A percentile compares a stretch with the other conserved stretches of the same genome.
These are phyloP conservation scores for Pyrenophora teres DNA, from an alignment of 2,329 filamentous ascomycete species.

Conservation along the genomic window DNA sequence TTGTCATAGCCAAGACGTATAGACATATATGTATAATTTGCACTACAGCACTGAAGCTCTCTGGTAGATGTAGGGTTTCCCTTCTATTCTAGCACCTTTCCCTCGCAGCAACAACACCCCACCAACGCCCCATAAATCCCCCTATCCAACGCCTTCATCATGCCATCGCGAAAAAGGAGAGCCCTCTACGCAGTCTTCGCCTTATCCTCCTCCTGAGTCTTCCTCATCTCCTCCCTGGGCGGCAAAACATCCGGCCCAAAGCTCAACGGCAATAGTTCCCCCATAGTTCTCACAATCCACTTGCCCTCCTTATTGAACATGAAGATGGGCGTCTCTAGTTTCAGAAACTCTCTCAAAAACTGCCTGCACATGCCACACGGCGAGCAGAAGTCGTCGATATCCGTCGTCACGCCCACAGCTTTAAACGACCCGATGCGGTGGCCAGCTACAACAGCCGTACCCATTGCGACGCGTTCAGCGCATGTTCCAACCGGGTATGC, in stretches of 20 bases:
- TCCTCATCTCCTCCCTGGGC: conserved; percentile 40
- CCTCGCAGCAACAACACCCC: neutral
- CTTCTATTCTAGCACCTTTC: neutral
- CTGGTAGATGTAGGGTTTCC: neutral
- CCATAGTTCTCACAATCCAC: conserved; percentile 71
- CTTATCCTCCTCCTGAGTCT: conserved; percentile 32
- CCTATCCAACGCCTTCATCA: neutral
- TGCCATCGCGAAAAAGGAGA: neutral
- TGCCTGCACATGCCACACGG: conserved; percentile 98
- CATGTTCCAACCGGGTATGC: conserved; percentile 94
- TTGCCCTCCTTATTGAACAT: conserved; percentile 88
- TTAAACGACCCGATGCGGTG: conserved; percentile 55
- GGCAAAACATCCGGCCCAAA: conserved; percentile 59
- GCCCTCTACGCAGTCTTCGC: conserved; percentile 20
- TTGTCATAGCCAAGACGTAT: neutral
- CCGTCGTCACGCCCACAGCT: conserved; percentile 84
- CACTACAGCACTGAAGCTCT: neutral
- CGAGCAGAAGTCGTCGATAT: conserved; percentile 59
- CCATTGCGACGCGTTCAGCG: conserved; percentile 86
- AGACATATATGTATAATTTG: neutral
- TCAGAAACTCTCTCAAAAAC: conserved; percentile 62
- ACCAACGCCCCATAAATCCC: neutral
- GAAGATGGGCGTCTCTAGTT: conserved; percentile 69
- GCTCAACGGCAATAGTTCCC: conserved; percentile 61
- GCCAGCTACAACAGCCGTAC: conserved; percentile 71